These are phyloP conservation scores for Irpex sp. DNA, from an alignment of 1,284 basidiomycete genomes.

Conservation along the genomic window DNA sequence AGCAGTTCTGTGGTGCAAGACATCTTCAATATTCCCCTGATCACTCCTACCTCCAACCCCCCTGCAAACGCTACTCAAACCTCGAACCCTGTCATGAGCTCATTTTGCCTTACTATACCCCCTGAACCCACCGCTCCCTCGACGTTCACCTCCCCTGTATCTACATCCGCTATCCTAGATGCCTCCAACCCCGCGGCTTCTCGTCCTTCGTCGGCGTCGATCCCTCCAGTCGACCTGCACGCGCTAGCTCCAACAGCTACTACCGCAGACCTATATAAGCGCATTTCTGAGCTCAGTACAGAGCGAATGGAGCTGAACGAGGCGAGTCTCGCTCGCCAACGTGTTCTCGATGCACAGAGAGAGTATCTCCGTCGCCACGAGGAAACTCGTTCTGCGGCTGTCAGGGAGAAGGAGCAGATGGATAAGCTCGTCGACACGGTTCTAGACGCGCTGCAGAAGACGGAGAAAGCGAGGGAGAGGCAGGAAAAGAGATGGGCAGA, in stretches of 20 bases:
- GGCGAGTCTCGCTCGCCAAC: conserved; percentile 8
- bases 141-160: background rate
- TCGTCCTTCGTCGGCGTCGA: background rate
- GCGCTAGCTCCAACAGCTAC: background rate
- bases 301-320: conserved; percentile 11
- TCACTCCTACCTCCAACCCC: too few relatives aligned
- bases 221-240: background rate
- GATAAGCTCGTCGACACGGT: conserved; percentile 9
- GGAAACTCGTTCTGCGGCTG: conserved; percentile 15
- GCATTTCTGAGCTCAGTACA: conserved; percentile 6
- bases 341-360: conserved; percentile 14
- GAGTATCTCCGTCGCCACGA: conserved; percentile 16
- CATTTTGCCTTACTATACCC: background rate
- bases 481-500: conserved; percentile 12
- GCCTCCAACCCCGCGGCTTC: background rate
- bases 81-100: background rate
- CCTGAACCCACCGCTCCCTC: background rate
- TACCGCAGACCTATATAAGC: conserved; percentile 8
- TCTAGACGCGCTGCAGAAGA: conserved; percentile 13
- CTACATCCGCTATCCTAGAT: background rate
- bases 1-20: background rate
- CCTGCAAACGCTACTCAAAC: background rate
- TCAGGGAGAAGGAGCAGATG: conserved; percentile 18
- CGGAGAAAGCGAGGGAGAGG: conserved; percentile 8
- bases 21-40: background rate